Percentiles rank a stretch among this genome's conserved stretches.
Conservation (phyloP, 192 early-diverging fungal genomes). For the Umbelopsis vinacea region DNA sequence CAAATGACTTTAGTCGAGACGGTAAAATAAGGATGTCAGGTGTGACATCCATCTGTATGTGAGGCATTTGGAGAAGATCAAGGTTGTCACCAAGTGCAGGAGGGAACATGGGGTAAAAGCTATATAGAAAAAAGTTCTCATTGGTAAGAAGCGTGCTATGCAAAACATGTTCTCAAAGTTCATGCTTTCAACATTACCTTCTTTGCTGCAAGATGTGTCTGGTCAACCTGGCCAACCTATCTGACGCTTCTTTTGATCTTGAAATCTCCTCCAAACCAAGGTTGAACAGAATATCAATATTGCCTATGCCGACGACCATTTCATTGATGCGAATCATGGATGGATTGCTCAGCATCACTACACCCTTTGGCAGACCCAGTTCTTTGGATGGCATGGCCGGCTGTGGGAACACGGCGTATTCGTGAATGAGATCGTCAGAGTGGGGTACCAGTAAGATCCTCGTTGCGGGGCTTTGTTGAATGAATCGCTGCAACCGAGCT, state of each 20-base stretch:
- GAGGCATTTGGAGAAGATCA: slow-evolving; percentile 32
- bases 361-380: slow-evolving; percentile 25
- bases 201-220: slow-evolving; percentile 83
- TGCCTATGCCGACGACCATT: slow-evolving; percentile 75
- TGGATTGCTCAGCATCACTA: slow-evolving; percentile 65
- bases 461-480: slow-evolving; percentile 46
- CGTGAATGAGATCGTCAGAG: slow-evolving; percentile 71
- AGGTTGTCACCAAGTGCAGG: slow-evolving; percentile 35
- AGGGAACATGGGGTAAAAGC: slow-evolving; percentile 88
- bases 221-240: slow-evolving; percentile 74
- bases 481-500: slow-evolving; percentile 58
- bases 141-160: background rate
- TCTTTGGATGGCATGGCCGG: slow-evolving; percentile 63
- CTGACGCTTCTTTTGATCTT: slow-evolving; percentile 43
- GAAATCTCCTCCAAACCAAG: slow-evolving; percentile 71
- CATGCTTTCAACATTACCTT: slow-evolving; percentile 43
- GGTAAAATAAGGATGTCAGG: slow-evolving; percentile 88
- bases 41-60: slow-evolving; percentile 52
- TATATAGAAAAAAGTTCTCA: slow-evolving; percentile 21
- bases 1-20: slow-evolving; percentile 74
- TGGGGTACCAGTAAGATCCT: slow-evolving; percentile 77
- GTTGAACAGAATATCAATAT: slow-evolving; percentile 76
- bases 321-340: slow-evolving; percentile 86
- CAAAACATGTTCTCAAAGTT: background rate
- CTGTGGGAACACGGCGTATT: slow-evolving; percentile 84